Evolutionary conservation across 768 basidiomycete genomes (phyloP), one percentile per base, ranked within the genome.

Genomic region (Podaxis sp.): DNA sequence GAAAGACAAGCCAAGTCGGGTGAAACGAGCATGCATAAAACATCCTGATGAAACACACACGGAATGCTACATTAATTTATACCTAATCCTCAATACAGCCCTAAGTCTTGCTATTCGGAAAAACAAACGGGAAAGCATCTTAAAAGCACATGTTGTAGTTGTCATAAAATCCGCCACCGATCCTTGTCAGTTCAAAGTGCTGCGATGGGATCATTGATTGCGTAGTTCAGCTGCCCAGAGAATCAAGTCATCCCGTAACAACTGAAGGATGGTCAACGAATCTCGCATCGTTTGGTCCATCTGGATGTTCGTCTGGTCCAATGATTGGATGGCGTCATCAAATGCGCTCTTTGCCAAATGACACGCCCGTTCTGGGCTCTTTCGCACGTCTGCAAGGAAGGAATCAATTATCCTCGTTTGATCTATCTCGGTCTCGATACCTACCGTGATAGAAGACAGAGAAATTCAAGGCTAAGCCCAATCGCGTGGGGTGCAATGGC

Each of bases 271-370:
- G 75, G 91, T 86, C 75, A 95, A 81, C 58, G 93, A 91, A 76
- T 95, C 93, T 72, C 80, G 78, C 69, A 84, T 73, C 17, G 75
- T 74, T 66, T 82, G 78, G 57, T 78, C 73, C 38, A 72, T 60
- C 13, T 63, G 64, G 59, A 55, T 70, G 68, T 81, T 84, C 64
- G 74, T 71, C 26, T 74, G 71, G 58, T 77, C 75, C 70, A 91
- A 77, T 71, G 88, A 86, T 63, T 84, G 80, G 60, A 96, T 87
- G 5, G 93, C 94, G 69, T 94, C 91, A 74, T 96, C 94, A 73
- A 96, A 94, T 3, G 93, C 94, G 71, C 92, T 90, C 77, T 95
- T 95, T 56, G 92, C 93, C 63, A 95, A 81, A 72, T 91, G 90
- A 73, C 92, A 94, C 36, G 93, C 93, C 65, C 90, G 82, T 70